These are phyloP conservation scores for Schizosaccharomyces pombe DNA, from an alignment of 805 yeast species.

Conservation along the genomic window DNA sequence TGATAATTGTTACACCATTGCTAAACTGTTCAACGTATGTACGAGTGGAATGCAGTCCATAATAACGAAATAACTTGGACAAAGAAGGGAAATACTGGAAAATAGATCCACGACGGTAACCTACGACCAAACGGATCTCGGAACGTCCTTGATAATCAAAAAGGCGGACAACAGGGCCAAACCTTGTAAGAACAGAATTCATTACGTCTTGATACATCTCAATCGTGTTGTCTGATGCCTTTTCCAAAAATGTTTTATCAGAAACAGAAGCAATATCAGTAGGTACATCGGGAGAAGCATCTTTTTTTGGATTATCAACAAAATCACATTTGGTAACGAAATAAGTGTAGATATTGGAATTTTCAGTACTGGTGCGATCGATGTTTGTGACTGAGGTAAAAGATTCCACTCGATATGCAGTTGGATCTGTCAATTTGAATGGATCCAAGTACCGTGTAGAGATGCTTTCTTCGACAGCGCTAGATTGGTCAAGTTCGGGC, in stretches of 20 bases:
- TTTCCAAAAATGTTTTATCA: constrained; percentile 53
- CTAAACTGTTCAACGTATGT: constrained; percentile 87
- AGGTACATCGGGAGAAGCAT: constrained; percentile 16
- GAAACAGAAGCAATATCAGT: constrained; percentile 44
- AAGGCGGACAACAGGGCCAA: constrained; percentile 84
- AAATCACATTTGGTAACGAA: constrained; percentile 63
- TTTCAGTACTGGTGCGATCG: constrained; percentile 14
- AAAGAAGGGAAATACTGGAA: constrained; percentile 74
- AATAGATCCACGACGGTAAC: constrained; percentile 62
- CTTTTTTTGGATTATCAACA: constrained; percentile 12
- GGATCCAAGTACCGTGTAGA: constrained; percentile 49
- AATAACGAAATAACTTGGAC: constrained; percentile 67
- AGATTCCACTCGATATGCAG: constrained; percentile 49
- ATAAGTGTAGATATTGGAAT: constrained; percentile 38
- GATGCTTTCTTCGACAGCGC: constrained; percentile 22
- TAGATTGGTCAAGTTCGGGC: constrained; percentile 28
- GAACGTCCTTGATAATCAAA: constrained; percentile 54
- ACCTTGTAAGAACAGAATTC: constrained; percentile 39
- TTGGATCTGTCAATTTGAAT: constrained; percentile 13
- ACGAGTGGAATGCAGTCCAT: constrained; percentile 61
- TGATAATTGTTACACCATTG: constrained; percentile 66
- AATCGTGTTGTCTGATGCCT: constrained; percentile 62
- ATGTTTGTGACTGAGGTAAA: constrained; percentile 35
- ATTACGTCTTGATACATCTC: constrained; percentile 50
- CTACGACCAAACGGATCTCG: constrained; percentile 74